These are phyloP conservation scores for Agaricus blazei DNA, from an alignment of 768 basidiomycete genomes.

Conservation along the genomic window DNA sequence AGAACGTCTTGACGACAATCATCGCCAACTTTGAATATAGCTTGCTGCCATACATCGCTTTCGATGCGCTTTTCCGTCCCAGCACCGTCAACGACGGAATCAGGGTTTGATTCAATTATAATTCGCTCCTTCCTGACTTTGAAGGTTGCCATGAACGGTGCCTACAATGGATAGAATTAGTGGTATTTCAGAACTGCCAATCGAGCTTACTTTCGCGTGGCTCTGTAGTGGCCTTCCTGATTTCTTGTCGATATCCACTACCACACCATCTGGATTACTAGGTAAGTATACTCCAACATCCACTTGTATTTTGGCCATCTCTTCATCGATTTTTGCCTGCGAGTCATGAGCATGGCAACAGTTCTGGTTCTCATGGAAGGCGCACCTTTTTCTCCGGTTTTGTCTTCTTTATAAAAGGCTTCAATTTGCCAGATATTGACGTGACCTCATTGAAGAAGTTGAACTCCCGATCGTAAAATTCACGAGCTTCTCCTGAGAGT, in stretches of 20 bases:
- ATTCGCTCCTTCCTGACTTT: slow-evolving; percentile 88
- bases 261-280: slow-evolving; percentile 93
- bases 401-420: slow-evolving; percentile 91
- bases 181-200: neutral
- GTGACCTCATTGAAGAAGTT: slow-evolving; percentile 95
- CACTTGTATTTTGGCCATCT: slow-evolving; percentile 94
- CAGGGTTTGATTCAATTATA: slow-evolving; percentile 64
- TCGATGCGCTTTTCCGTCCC: slow-evolving; percentile 53
- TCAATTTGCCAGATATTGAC: slow-evolving; percentile 95
- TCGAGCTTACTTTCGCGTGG: slow-evolving; percentile 81
- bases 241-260: slow-evolving; percentile 96
- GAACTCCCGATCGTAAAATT: slow-evolving; percentile 94
- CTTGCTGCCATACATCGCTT: slow-evolving; percentile 94
- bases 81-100: slow-evolving; percentile 61
- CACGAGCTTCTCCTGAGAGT: slow-evolving; percentile 82
- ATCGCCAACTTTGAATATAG: slow-evolving; percentile 99
- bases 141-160: slow-evolving; percentile 99
- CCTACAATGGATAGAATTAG: slow-evolving; percentile 42
- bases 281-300: slow-evolving; percentile 97
- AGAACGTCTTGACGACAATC: slow-evolving; percentile 99
- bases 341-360: slow-evolving; percentile 7
- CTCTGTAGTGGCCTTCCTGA: slow-evolving; percentile 95
- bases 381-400: slow-evolving; percentile 94
- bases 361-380: slow-evolving; percentile 63
- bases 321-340: slow-evolving; percentile 97